These are phyloP conservation scores for Escallonia herrerae DNA, from an alignment of 129 eudicot species.

Conservation along the genomic window DNA sequence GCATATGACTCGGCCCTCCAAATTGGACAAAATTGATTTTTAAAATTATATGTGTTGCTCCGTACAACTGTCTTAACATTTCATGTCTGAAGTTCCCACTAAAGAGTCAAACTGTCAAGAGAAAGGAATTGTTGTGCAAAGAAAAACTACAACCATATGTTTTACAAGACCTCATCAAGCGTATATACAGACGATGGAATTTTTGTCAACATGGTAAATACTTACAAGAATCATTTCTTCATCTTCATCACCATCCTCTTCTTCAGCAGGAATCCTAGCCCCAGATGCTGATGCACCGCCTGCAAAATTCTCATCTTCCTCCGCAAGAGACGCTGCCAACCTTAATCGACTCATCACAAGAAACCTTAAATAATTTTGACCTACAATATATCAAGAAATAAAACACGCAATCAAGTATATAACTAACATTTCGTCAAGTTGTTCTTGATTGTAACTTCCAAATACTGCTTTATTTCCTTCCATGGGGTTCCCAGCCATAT, in stretches of 20 bases:
- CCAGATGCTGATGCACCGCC: constrained; percentile 65
- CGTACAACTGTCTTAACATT: no score
- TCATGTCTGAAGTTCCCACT: no score
- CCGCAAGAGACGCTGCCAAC: constrained; percentile 91
- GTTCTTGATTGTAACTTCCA: constrained; percentile 45
- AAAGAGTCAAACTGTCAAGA: not conserved
- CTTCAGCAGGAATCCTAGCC: constrained; percentile 32
- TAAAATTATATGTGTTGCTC: no score
- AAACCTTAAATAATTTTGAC: not conserved
- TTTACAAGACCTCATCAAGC: not conserved
- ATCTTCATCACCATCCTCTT: constrained; percentile 55
- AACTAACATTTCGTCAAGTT: constrained; percentile 66
- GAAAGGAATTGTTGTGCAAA: not conserved
- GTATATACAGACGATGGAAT: not conserved
- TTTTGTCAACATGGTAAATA: not conserved
- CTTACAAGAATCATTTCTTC: constrained; percentile 87
- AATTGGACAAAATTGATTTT: no score
- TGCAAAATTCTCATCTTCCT: constrained; percentile 39
- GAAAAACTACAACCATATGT: not conserved
- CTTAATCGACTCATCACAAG: constrained; percentile 28
- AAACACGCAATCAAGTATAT: constrained; percentile 2
- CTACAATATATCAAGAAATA: not conserved
- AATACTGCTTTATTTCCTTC: constrained; percentile 12
- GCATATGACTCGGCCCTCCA: no score
- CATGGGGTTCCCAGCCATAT: not conserved